Conservation (phyloP, 306 rosid genomes). For the Oemleria cerasiformis region DNA sequence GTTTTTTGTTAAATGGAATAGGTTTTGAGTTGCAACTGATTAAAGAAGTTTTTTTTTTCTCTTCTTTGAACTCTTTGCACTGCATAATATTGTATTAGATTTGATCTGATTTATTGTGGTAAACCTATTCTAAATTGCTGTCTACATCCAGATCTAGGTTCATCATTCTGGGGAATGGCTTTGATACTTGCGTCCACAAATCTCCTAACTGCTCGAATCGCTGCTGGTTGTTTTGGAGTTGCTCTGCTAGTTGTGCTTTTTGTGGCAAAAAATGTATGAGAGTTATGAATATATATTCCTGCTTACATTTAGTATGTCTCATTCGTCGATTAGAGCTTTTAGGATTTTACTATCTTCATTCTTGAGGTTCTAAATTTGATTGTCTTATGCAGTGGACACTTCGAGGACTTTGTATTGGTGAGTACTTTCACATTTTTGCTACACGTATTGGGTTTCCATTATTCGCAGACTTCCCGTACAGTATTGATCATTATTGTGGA, state of each 20-base stretch:
- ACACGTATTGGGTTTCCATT: not conserved
- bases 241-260: constrained; percentile 84
- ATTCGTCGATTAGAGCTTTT: not conserved
- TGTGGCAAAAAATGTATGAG: constrained; percentile 86
- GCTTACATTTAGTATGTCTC: not conserved
- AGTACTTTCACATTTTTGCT: constrained; percentile 32
- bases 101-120: constrained; percentile 15
- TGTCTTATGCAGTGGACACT: constrained; percentile 77
- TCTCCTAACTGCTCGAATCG: constrained; percentile 74
- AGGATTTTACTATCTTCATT: constrained; percentile 1
- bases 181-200: constrained; percentile 91
- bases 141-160: constrained; percentile 74
- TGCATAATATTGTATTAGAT: constrained; percentile 3
- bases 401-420: constrained; percentile 90
- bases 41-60: no score
- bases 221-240: constrained; percentile 79
- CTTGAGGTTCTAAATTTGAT: constrained; percentile 19
- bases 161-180: constrained; percentile 98
- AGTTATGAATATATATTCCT: not conserved
- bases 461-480: constrained; percentile 6
- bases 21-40: not conserved
- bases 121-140: constrained; percentile 29
- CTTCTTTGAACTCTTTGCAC: not conserved
- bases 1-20: not conserved
- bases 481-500: constrained; percentile 26